These are phyloP conservation scores for Sugiyamaella neomexicana DNA, from an alignment of 1,139 yeast species.

Conservation along the genomic window DNA sequence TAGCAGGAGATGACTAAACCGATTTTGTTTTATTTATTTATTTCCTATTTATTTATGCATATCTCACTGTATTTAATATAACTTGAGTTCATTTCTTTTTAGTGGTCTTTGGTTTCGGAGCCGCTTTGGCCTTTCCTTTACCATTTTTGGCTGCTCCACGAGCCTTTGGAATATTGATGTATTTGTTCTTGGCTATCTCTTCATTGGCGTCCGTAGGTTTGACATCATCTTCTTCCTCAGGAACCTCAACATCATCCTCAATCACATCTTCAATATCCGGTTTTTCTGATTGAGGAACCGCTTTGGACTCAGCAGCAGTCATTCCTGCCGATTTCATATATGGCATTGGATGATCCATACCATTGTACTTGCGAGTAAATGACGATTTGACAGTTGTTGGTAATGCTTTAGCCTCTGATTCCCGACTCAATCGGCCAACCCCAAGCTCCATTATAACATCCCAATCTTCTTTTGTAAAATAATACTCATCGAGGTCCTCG, in stretches of 20 bases:
- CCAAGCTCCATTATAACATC: conserved; percentile 80
- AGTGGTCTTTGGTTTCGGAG: conserved; percentile 26
- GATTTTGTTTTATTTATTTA: background rate
- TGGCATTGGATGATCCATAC: conserved; percentile 77
- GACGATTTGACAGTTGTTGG: conserved; percentile 76
- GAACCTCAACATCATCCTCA: conserved; percentile 63
- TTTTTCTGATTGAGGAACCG: conserved; percentile 35
- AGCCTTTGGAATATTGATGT: conserved; percentile 48
- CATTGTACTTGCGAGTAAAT: conserved; percentile 82
- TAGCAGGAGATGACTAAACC: conserved; percentile 13
- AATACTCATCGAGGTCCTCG: conserved; percentile 75
- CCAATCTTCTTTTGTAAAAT: conserved; percentile 87
- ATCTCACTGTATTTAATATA: background rate
- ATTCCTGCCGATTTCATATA: conserved; percentile 65
- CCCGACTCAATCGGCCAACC: conserved; percentile 55
- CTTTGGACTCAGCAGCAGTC: conserved; percentile 45
- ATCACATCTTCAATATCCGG: conserved; percentile 61
- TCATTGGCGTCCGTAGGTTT: conserved; percentile 44
- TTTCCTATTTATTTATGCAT: conserved; percentile 1
- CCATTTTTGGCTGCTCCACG: conserved; percentile 27
- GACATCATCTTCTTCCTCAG: conserved; percentile 53
- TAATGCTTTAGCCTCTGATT: conserved; percentile 54
- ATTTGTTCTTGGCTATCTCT: conserved; percentile 55
- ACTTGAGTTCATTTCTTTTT: conserved; percentile 13
- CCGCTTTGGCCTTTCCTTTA: conserved; percentile 25